Evolutionary conservation across 163 green algal species (phyloP).

Genomic region (Volvox carteri): DNA sequence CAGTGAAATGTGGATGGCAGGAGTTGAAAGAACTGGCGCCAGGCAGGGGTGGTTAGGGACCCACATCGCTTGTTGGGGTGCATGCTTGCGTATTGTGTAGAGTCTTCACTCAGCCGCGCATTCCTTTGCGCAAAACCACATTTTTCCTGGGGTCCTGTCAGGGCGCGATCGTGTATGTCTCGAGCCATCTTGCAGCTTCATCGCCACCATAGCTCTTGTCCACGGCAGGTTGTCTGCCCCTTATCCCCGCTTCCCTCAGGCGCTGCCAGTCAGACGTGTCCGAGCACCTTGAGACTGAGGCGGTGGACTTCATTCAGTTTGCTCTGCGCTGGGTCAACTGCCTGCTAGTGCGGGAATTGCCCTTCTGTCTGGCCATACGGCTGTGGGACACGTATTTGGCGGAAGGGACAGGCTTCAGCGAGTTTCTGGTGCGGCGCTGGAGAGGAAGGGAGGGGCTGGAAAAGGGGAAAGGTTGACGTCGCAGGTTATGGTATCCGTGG

Average conservation of each 20-base stretch:
- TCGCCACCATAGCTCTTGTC: too few relatives aligned
- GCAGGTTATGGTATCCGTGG: too few relatives aligned
- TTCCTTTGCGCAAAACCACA: too few relatives aligned
- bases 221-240: too few relatives aligned
- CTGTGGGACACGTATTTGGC: constrained; percentile 98
- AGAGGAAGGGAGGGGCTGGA: background rate
- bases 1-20: background rate
- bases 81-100: too few relatives aligned
- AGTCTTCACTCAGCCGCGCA: too few relatives aligned
- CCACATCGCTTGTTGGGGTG: too few relatives aligned
- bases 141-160: too few relatives aligned
- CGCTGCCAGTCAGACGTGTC: constrained; percentile 44
- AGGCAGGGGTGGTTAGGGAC: too few relatives aligned
- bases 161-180: too few relatives aligned
- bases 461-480: background rate
- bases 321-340: constrained; percentile 98
- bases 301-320: constrained; percentile 98
- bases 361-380: constrained; percentile 81
- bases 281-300: constrained; percentile 87
- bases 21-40: background rate
- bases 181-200: too few relatives aligned
- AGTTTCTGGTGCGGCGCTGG: constrained; percentile 85
- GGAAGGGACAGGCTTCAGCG: constrained; percentile 88
- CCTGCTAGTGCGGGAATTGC: constrained; percentile 94
- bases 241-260: too few relatives aligned